Evolutionary conservation across 768 basidiomycete genomes (phyloP).

Genomic region (Hortiboletus flavorubellus): DNA sequence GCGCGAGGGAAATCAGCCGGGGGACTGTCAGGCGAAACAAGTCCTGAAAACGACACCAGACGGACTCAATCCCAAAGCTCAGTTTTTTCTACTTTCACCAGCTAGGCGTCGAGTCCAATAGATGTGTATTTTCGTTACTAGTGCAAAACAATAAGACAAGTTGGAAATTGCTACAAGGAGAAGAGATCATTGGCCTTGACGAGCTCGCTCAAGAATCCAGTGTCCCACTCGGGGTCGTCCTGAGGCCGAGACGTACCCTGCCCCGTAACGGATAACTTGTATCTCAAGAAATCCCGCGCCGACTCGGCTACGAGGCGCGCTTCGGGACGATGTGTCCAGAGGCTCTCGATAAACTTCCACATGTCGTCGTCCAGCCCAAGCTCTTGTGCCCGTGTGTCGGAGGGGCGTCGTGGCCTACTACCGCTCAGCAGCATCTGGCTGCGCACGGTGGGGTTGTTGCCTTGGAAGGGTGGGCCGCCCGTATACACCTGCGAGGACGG

Average conservation of each 20-base stretch:
- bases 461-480: slow-evolving; percentile 24
- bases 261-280: slow-evolving; percentile 11
- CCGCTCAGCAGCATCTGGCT: slow-evolving; percentile 17
- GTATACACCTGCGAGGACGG: slow-evolving; percentile 26
- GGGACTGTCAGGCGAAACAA: background rate
- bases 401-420: slow-evolving; percentile 19
- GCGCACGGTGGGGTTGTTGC: slow-evolving; percentile 13
- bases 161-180: slow-evolving; percentile 1
- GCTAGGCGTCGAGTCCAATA: background rate
- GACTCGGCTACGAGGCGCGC: slow-evolving; percentile 26
- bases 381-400: background rate
- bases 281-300: slow-evolving; percentile 18
- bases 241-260: background rate
- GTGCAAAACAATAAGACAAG: background rate
- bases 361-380: slow-evolving; percentile 30
- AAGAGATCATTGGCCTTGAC: slow-evolving; percentile 12
- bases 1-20: background rate
- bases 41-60: background rate
- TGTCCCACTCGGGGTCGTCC: slow-evolving; percentile 26
- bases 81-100: background rate
- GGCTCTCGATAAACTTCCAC: slow-evolving; percentile 29
- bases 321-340: slow-evolving; percentile 29
- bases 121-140: background rate
- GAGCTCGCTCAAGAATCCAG: slow-evolving; percentile 18
- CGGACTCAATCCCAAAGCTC: background rate